phyloP scores from a whole-genome alignment of 2,329 filamentous ascomycete species.

The Bertia moriformis region DNA sequence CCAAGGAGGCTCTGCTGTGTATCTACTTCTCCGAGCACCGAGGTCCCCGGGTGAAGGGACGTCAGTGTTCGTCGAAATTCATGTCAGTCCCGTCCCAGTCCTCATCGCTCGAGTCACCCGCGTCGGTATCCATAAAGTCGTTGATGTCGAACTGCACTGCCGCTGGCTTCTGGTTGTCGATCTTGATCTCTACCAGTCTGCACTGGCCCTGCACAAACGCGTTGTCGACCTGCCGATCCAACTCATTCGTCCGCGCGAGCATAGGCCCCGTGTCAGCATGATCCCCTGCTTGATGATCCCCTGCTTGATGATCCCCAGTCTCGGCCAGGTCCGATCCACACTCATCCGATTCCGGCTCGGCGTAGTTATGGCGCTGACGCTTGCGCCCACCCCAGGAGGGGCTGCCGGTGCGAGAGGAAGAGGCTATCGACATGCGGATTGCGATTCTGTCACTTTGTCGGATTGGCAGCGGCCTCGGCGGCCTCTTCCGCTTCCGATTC shows the following conservation, averaged over 20 bases:
- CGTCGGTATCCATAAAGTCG: constrained; percentile 50
- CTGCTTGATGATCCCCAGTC: neutral
- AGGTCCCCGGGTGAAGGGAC: too few relatives aligned
- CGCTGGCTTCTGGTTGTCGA: constrained; percentile 62
- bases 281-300: neutral
- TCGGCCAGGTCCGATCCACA: neutral
- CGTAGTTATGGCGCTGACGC: neutral
- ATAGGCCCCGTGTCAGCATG: too few relatives aligned
- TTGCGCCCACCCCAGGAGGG: neutral
- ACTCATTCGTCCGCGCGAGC: neutral
- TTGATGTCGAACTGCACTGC: constrained; percentile 57
- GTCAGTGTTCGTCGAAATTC: too few relatives aligned
- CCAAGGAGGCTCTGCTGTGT: too few relatives aligned
- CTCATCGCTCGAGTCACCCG: constrained; percentile 2
- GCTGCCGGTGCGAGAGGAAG: neutral
- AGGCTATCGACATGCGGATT: neutral
- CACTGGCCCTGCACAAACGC: constrained; percentile 52
- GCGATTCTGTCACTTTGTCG: neutral
- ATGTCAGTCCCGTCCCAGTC: constrained; percentile 36
- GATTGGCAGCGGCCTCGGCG: neutral
- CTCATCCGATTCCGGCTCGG: neutral
- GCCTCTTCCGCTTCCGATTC: neutral
- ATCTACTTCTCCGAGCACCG: too few relatives aligned
- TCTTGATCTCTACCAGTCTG: constrained; percentile 52
- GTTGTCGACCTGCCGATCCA: neutral